A percentile compares a stretch with the other conserved stretches of the same genome.
These are phyloP conservation scores for Persicaria maculosa DNA, from an alignment of 148 eudicot species.

Conservation along the genomic window DNA sequence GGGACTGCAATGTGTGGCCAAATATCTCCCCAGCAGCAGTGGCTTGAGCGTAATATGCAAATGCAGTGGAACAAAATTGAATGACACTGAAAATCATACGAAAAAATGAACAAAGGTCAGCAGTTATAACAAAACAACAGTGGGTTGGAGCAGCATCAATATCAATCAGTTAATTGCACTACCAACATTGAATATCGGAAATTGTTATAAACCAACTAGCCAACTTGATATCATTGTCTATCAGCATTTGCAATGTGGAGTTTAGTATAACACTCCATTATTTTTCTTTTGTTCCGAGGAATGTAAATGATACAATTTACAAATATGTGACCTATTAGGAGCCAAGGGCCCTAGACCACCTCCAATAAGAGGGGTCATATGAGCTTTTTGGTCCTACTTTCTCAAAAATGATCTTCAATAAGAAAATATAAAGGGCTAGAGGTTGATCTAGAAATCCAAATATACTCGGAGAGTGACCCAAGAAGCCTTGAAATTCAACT, in stretches of 20 bases:
- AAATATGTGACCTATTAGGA: too few relatives aligned
- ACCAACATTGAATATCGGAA: not conserved
- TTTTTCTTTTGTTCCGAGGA: not conserved
- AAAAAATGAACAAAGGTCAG: not conserved
- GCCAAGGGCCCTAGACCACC: too few relatives aligned
- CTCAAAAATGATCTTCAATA: too few relatives aligned
- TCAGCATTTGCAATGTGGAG: not conserved
- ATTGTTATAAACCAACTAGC: too few relatives aligned
- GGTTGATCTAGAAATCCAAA: too few relatives aligned
- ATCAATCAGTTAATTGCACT: not conserved
- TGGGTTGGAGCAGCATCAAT: not conserved
- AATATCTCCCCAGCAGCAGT: constrained; percentile 97
- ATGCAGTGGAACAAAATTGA: constrained; percentile 93
- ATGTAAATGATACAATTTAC: not conserved
- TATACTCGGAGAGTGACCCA: too few relatives aligned
- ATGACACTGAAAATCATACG: constrained; percentile 63
- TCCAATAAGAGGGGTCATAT: too few relatives aligned
- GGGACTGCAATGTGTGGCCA: constrained; percentile 94
- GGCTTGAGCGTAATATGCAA: constrained; percentile 97
- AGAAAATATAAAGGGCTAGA: too few relatives aligned
- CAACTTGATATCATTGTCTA: too few relatives aligned
- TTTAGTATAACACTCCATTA: not conserved
- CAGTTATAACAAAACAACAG: not conserved
- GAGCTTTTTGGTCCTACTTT: too few relatives aligned
- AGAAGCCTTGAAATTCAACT: too few relatives aligned